Evolutionary conservation across 805 yeast genomes (phyloP).

Genomic region (Ogataea degrootiae): DNA sequence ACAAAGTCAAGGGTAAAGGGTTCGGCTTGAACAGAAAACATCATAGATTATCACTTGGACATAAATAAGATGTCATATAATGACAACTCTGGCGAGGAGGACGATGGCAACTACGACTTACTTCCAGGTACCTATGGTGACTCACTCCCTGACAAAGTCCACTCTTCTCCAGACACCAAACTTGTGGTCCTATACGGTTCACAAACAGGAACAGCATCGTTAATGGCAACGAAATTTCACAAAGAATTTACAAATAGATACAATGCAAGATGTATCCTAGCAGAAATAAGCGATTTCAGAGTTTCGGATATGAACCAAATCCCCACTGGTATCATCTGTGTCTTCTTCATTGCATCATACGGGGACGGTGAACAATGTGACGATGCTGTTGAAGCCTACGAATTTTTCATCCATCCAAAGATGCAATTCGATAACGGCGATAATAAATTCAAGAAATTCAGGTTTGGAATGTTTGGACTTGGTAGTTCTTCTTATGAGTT

Average conservation of each 20-base stretch:
- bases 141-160: background rate
- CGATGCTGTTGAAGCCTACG: constrained; percentile 68
- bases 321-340: constrained; percentile 35
- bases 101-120: no score
- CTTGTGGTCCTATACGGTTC: constrained; percentile 66
- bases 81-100: no score
- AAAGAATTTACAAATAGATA: constrained; percentile 45
- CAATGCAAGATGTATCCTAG: constrained; percentile 61
- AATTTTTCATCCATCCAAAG: constrained; percentile 27
- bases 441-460: constrained; percentile 45
- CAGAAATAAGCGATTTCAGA: constrained; percentile 76
- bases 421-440: constrained; percentile 35
- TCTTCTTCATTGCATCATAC: constrained; percentile 79
- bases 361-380: constrained; percentile 99
- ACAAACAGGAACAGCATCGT: constrained; percentile 95
- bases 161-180: background rate
- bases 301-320: constrained; percentile 60
- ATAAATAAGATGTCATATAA: no score
- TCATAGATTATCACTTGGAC: no score
- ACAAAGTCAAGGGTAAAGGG: no score
- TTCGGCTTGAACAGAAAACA: no score
- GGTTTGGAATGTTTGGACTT: constrained; percentile 75
- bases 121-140: constrained; percentile 2
- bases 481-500: constrained; percentile 91
- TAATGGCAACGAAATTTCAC: constrained; percentile 46